Evolutionary conservation across 2,329 filamentous ascomycete species (phyloP).

Genomic region (Scleromitrula shiraiana): DNA sequence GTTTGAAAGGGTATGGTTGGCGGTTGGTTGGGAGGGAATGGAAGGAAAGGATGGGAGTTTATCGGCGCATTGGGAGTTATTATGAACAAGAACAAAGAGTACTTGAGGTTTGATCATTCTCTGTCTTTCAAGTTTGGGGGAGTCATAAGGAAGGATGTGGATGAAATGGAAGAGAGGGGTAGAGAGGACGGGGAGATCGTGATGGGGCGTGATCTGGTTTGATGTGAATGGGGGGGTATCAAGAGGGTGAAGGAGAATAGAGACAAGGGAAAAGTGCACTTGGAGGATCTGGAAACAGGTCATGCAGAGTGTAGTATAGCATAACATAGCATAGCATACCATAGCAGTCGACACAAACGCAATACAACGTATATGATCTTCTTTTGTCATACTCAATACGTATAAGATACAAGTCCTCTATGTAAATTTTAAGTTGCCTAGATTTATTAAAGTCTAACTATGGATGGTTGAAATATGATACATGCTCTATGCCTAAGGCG

Average conservation of each 20-base stretch:
- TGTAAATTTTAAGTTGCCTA: too few relatives aligned
- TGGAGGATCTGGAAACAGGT: background rate
- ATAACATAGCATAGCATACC: background rate
- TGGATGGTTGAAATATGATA: too few relatives aligned
- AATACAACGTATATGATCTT: slow-evolving; percentile 8
- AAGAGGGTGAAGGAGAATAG: too few relatives aligned
- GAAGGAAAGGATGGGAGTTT: background rate
- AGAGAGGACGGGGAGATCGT: background rate
- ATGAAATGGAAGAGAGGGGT: background rate
- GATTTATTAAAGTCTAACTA: too few relatives aligned
- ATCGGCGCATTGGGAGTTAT: slow-evolving; percentile 3
- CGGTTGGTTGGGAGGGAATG: background rate
- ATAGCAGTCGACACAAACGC: slow-evolving; percentile 2
- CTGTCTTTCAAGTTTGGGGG: too few relatives aligned
- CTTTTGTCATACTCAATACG: slow-evolving; percentile 4
- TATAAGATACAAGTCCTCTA: background rate
- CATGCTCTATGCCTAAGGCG: too few relatives aligned
- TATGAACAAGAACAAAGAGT: background rate
- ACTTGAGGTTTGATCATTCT: too few relatives aligned
- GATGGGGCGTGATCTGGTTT: background rate
- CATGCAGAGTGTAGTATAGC: too few relatives aligned
- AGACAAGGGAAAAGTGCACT: too few relatives aligned
- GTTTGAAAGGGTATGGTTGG: slow-evolving; percentile 1
- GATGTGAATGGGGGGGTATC: too few relatives aligned
- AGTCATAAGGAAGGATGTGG: too few relatives aligned